Conservation (phyloP, 768 basidiomycete species). For the Lactarius quietus region DNA sequence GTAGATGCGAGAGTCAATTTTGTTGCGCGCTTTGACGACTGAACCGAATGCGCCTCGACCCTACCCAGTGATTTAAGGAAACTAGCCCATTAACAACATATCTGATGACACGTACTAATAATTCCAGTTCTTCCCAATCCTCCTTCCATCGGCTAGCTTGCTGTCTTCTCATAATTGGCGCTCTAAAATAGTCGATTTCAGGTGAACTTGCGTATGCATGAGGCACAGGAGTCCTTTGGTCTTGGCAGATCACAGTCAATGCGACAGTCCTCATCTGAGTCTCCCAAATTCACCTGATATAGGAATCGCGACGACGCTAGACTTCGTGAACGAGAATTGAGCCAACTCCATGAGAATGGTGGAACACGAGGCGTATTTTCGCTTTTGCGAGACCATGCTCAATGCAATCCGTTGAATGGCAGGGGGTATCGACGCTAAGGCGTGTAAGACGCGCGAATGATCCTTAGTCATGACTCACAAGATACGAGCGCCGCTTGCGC, state of each 20-base stretch:
- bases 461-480: constrained; percentile 40
- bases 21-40: constrained; percentile 92
- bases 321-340: constrained; percentile 18
- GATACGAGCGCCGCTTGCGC: constrained; percentile 55
- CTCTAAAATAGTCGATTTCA: constrained; percentile 59
- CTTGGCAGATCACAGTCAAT: constrained; percentile 28
- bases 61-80: constrained; percentile 36
- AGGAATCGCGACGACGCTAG: constrained; percentile 27
- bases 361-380: constrained; percentile 52
- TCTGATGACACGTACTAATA: constrained; percentile 47
- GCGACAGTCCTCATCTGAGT: neutral
- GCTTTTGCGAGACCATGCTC: constrained; percentile 59
- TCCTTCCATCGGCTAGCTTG: constrained; percentile 82
- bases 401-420: constrained; percentile 48
- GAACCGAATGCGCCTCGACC: constrained; percentile 90
- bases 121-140: constrained; percentile 91
- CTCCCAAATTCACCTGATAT: constrained; percentile 28
- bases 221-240: constrained; percentile 51
- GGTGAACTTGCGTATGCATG: constrained; percentile 50
- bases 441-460: neutral
- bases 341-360: constrained; percentile 53
- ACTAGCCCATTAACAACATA: neutral
- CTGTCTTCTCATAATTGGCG: constrained; percentile 39
- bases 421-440: constrained; percentile 51
- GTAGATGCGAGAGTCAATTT: constrained; percentile 81